Percentiles rank a stretch among this genome's conserved stretches.
phyloP scores from a whole-genome alignment of 2,329 filamentous ascomycete genomes.

The Hypoxylon sp. region DNA sequence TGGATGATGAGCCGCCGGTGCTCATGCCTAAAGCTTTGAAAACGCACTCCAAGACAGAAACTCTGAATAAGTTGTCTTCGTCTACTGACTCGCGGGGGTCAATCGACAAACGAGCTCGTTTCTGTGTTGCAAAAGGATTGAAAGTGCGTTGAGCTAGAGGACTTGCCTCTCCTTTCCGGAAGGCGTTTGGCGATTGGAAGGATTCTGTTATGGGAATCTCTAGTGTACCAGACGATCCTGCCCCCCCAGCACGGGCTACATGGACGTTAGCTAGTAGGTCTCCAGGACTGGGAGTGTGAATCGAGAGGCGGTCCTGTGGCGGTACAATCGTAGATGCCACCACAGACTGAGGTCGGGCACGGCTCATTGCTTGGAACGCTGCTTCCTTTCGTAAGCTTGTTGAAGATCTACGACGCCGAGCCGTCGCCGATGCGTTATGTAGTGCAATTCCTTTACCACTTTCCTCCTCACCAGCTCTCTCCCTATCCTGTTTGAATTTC shows the following conservation, averaged over 20 bases:
- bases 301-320: constrained; percentile 59
- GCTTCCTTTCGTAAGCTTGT: constrained; percentile 85
- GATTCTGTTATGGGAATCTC: constrained; percentile 50
- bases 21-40: constrained; percentile 92
- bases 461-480: constrained; percentile 85
- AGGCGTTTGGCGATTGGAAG: constrained; percentile 52
- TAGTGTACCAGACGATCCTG: constrained; percentile 56
- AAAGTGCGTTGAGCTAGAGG: constrained; percentile 67
- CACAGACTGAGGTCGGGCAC: constrained; percentile 61
- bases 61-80: constrained; percentile 89
- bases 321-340: constrained; percentile 59
- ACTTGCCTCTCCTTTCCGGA: constrained; percentile 58
- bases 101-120: constrained; percentile 64
- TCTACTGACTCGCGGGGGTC: constrained; percentile 86
- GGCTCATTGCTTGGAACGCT: constrained; percentile 76
- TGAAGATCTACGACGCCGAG: constrained; percentile 78
- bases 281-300: constrained; percentile 74
- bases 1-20: constrained; percentile 73
- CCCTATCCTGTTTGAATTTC: constrained; percentile 89
- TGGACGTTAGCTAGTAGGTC: constrained; percentile 87
- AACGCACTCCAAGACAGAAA: constrained; percentile 94
- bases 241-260: constrained; percentile 72
- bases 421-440: constrained; percentile 79
- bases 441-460: constrained; percentile 93
- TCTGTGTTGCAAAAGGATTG: constrained; percentile 70